Percentiles rank a stretch among this genome's conserved stretches.
phyloP scores from a whole-genome alignment of 1,284 basidiomycete species.

The Ceratobasidium papillatum region DNA sequence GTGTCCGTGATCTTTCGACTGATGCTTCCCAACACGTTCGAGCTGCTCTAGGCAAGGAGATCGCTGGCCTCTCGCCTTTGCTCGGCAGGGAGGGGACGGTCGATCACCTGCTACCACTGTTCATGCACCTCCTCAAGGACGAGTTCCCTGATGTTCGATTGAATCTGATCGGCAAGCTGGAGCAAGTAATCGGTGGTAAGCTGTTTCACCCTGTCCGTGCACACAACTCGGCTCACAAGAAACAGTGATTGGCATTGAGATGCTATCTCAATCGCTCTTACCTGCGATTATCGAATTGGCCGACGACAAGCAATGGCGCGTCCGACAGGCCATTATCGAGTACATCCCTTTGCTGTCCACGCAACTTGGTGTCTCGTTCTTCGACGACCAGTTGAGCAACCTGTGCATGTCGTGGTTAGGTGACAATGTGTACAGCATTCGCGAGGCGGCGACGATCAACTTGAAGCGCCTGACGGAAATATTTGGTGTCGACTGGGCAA shows the following conservation, averaged over 20 bases:
- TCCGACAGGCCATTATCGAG: constrained; percentile 99
- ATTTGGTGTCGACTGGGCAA: constrained; percentile 98
- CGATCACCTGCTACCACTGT: constrained; percentile 96
- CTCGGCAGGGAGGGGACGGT: constrained; percentile 95
- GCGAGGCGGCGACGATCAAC: constrained; percentile 97
- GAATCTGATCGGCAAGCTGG: constrained; percentile 99
- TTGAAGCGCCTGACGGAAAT: constrained; percentile 98
- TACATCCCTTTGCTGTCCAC: constrained; percentile 94
- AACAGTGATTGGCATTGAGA: constrained; percentile 95
- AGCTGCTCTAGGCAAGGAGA: constrained; percentile 95
- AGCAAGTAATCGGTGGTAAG: constrained; percentile 92
- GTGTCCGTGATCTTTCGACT: constrained; percentile 92
- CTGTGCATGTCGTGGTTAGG: constrained; percentile 99
- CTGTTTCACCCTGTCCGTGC: constrained; percentile 42
- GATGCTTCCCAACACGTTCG: constrained; percentile 97
- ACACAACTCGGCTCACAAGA: constrained; percentile 2
- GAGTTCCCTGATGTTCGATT: constrained; percentile 98
- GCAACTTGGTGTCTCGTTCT: constrained; percentile 96
- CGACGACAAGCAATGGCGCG: constrained; percentile 99
- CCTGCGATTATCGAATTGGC: constrained; percentile 98
- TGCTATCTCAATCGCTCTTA: constrained; percentile 93
- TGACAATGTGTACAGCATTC: constrained; percentile 98
- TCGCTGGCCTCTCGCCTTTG: constrained; percentile 96
- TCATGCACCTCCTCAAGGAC: constrained; percentile 96
- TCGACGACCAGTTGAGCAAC: constrained; percentile 96